Conservation (phyloP, 805 yeast species). For the Wickerhamomyces bovis region DNA sequence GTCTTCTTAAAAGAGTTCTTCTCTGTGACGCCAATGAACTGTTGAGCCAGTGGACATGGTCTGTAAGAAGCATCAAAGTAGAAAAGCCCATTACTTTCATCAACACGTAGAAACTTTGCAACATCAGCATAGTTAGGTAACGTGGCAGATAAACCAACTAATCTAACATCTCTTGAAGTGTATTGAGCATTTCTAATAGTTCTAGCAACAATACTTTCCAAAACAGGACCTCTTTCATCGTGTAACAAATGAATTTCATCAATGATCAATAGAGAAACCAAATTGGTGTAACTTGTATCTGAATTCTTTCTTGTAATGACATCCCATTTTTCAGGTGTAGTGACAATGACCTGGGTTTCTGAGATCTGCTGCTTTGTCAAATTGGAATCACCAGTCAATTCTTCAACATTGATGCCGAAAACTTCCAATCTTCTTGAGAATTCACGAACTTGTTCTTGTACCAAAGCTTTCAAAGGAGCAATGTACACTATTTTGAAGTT, state of each 20-base stretch:
- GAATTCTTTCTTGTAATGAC: slow-evolving; percentile 80
- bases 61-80: slow-evolving; percentile 79
- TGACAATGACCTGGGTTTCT: slow-evolving; percentile 76
- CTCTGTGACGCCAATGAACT: slow-evolving; percentile 83
- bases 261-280: slow-evolving; percentile 67
- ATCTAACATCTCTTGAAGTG: slow-evolving; percentile 47
- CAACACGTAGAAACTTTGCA: slow-evolving; percentile 71
- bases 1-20: slow-evolving; percentile 70
- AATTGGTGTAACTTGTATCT: slow-evolving; percentile 56
- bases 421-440: slow-evolving; percentile 61
- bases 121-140: slow-evolving; percentile 87
- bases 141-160: slow-evolving; percentile 89
- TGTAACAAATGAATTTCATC: slow-evolving; percentile 93
- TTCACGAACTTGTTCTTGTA: slow-evolving; percentile 90
- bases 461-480: slow-evolving; percentile 92
- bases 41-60: slow-evolving; percentile 90
- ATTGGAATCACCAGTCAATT: slow-evolving; percentile 85
- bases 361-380: slow-evolving; percentile 69
- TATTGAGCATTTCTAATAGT: slow-evolving; percentile 43
- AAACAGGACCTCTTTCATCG: slow-evolving; percentile 92
- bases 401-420: slow-evolving; percentile 69
- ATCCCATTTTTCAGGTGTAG: slow-evolving; percentile 98
- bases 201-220: slow-evolving; percentile 83
- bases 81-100: slow-evolving; percentile 53
- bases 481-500: slow-evolving; percentile 77